Evolutionary conservation across 108 stramenopile genomes (phyloP).

Genomic region (Conticribra weissflogii): DNA sequence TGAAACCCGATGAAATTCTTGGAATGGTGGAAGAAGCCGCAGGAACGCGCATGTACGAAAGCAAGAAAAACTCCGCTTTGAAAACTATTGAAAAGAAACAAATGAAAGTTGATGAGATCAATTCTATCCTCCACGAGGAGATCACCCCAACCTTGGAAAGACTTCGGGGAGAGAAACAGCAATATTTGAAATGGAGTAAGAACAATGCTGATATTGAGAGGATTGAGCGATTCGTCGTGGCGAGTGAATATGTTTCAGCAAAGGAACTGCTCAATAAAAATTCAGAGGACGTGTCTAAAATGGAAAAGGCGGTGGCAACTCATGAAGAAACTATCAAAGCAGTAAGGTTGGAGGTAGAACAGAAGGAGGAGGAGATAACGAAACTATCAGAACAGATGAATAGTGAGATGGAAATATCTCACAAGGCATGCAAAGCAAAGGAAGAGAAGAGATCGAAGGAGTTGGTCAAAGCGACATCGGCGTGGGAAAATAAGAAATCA

Average conservation of each 20-base stretch:
- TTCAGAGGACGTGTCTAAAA: constrained; percentile 62
- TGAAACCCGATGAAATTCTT: constrained; percentile 98
- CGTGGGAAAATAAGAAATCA: constrained; percentile 81
- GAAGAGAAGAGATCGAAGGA: constrained; percentile 93
- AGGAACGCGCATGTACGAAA: constrained; percentile 99
- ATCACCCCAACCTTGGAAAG: constrained; percentile 97
- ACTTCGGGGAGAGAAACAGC: constrained; percentile 93
- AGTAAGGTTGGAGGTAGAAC: constrained; percentile 50
- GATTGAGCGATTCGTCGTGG: constrained; percentile 94
- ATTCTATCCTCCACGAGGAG: constrained; percentile 91
- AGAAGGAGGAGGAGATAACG: constrained; percentile 68
- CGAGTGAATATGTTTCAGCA: constrained; percentile 82
- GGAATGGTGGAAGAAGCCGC: constrained; percentile 99
- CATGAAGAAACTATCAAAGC: constrained; percentile 52
- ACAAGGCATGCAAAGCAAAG: constrained; percentile 53
- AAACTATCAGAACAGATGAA: constrained; percentile 56
- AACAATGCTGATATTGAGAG: constrained; percentile 96
- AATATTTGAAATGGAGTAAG: constrained; percentile 94
- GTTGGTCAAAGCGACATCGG: constrained; percentile 90
- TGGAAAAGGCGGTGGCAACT: constrained; percentile 62
- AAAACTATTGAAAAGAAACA: constrained; percentile 99
- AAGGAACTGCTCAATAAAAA: constrained; percentile 63
- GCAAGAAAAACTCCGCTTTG: constrained; percentile 92
- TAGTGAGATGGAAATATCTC: constrained; percentile 65
- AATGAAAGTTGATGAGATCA: constrained; percentile 97